These are phyloP conservation scores for Musa acuminata DNA, from an alignment of 176 grass and related monocot species.

Conservation along the genomic window DNA sequence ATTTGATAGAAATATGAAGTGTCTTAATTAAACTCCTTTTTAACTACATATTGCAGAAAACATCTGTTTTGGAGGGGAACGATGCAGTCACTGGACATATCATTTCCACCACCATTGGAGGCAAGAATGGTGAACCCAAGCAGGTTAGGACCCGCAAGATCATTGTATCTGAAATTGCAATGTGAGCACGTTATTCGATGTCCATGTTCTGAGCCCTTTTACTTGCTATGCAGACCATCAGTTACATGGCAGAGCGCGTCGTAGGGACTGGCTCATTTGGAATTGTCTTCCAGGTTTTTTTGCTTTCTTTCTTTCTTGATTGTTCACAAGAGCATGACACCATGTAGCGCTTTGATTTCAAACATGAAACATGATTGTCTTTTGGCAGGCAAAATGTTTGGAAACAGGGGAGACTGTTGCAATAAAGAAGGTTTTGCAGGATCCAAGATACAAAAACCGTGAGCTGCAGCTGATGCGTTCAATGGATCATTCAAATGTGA, in stretches of 20 bases:
- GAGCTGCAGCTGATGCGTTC: slow-evolving; percentile 13
- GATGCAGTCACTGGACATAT: slow-evolving; percentile 39
- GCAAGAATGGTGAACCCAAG: slow-evolving; percentile 51
- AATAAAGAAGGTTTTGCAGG: slow-evolving; percentile 20
- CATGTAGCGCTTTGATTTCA: background rate
- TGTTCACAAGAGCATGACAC: background rate
- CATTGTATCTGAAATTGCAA: too few relatives aligned
- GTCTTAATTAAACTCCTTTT: background rate
- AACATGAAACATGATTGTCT: background rate
- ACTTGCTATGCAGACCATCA: slow-evolving; percentile 52
- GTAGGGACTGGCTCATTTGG: slow-evolving; percentile 88
- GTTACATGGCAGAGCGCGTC: slow-evolving; percentile 88
- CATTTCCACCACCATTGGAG: slow-evolving; percentile 45
- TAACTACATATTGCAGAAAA: slow-evolving; percentile 19
- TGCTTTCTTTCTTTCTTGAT: background rate
- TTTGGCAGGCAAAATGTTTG: slow-evolving; percentile 12
- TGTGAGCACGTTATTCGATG: background rate
- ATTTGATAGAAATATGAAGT: background rate
- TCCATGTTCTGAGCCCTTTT: background rate
- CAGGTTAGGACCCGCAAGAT: slow-evolving; percentile 20
- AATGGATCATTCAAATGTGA: slow-evolving; percentile 15
- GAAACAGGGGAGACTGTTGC: slow-evolving; percentile 16
- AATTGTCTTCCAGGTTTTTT: slow-evolving; percentile 71
- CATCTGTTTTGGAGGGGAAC: slow-evolving; percentile 27
- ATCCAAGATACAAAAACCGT: slow-evolving; percentile 16